phyloP scores from a whole-genome alignment of 768 basidiomycete genomes.

The Pleurotus ostreatus region DNA sequence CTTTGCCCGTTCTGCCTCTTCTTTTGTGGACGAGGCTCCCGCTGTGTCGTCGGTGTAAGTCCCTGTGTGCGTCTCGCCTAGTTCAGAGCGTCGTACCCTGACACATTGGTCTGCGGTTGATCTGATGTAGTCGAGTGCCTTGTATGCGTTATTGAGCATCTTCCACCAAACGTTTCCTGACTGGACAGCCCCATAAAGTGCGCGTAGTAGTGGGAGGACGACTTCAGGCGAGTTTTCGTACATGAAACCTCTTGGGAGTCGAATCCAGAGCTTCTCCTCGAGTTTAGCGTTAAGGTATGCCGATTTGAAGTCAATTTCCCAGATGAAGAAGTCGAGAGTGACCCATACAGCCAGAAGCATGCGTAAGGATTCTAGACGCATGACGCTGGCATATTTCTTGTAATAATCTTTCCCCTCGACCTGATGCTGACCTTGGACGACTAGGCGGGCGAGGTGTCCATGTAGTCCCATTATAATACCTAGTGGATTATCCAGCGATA shows the following conservation, averaged over 20 bases:
- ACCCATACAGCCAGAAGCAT: conserved; percentile 10
- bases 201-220: background rate
- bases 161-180: conserved; percentile 11
- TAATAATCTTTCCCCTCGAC: too few species aligned
- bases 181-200: conserved; percentile 15
- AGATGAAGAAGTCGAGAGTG: background rate
- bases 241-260: conserved; percentile 13
- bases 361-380: background rate
- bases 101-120: conserved; percentile 12
- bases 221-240: background rate
- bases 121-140: conserved; percentile 6
- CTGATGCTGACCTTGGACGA: too few species aligned
- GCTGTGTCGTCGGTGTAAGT: conserved; percentile 10
- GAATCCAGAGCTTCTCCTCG: conserved; percentile 28
- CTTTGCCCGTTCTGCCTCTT: conserved; percentile 7
- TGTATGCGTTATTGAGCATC: conserved; percentile 2
- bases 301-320: conserved; percentile 24
- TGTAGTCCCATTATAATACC: too few species aligned
- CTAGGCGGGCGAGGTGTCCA: too few species aligned
- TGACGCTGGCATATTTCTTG: too few species aligned
- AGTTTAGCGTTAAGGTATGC: conserved; percentile 19
- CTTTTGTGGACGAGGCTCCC: conserved; percentile 4
- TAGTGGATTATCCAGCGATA: too few species aligned
- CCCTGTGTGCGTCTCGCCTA: conserved; percentile 8
- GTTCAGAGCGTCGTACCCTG: background rate